Conservation (phyloP, 164 flowering plant genomes). For the Piper betle region DNA sequence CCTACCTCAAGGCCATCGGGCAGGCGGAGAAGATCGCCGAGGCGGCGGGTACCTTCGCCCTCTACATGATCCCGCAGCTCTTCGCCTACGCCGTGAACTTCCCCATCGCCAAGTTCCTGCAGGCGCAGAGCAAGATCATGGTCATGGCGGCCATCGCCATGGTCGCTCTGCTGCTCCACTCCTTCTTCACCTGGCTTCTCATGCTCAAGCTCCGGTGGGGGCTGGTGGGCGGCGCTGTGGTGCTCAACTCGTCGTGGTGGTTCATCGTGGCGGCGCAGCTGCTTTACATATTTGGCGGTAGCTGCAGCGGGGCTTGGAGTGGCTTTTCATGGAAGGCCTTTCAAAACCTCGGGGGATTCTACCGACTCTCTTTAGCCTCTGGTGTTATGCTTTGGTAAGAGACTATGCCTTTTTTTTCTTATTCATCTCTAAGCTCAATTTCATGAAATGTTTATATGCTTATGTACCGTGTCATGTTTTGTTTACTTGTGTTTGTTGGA, state of each 20-base stretch:
- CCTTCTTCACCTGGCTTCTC: slow-evolving; percentile 30
- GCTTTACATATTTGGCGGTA: slow-evolving; percentile 21
- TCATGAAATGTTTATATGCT: neutral
- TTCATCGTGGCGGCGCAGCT: slow-evolving; percentile 23
- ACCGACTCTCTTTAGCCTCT: slow-evolving; percentile 54
- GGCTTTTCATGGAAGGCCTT: slow-evolving; percentile 36
- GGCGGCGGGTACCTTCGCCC: slow-evolving; percentile 18
- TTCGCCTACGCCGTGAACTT: slow-evolving; percentile 23
- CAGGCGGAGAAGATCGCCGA: slow-evolving; percentile 21
- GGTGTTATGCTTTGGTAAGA: slow-evolving; percentile 73
- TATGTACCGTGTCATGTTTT: neutral
- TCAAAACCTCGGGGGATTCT: slow-evolving; percentile 33
- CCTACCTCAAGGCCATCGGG: slow-evolving; percentile 18
- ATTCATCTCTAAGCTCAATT: neutral
- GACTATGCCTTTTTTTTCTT: neutral
- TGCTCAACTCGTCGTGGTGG: slow-evolving; percentile 48
- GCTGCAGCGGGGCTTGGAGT: slow-evolving; percentile 14
- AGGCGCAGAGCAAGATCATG: slow-evolving; percentile 28
- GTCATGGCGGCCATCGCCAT: slow-evolving; percentile 26
- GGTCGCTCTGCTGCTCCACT: slow-evolving; percentile 20
- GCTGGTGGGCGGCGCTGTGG: slow-evolving; percentile 26
- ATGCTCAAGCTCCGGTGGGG: slow-evolving; percentile 26
- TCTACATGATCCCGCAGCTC: slow-evolving; percentile 27
- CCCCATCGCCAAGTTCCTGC: slow-evolving; percentile 30
- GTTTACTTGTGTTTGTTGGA: neutral